These are phyloP conservation scores for Cutaneotrichosporon dermatis DNA, from an alignment of 1,284 basidiomycete species.

Conservation along the genomic window DNA sequence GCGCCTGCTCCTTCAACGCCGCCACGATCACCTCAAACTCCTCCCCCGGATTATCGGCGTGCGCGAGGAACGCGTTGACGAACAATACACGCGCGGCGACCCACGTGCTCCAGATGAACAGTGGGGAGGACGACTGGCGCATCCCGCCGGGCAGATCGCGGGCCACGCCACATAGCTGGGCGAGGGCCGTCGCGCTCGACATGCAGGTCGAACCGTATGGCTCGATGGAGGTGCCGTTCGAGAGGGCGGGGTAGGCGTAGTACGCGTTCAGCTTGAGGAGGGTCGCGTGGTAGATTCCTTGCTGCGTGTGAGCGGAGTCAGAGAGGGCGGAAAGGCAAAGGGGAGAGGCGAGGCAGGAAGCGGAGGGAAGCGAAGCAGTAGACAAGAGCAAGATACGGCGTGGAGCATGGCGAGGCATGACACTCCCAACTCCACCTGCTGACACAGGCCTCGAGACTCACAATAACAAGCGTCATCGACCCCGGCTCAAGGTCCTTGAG, in stretches of 20 bases:
- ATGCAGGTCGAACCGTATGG: constrained; percentile 42
- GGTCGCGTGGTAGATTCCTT: constrained; percentile 46
- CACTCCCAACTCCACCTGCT: no score
- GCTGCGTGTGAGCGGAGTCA: constrained; percentile 20
- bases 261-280: constrained; percentile 48
- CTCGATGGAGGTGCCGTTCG: constrained; percentile 40
- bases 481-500: constrained; percentile 14
- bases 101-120: constrained; percentile 49
- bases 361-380: no score
- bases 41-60: constrained; percentile 31
- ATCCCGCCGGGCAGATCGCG: constrained; percentile 23
- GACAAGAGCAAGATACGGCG: no score
- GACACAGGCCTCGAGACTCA: constrained; percentile 18
- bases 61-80: constrained; percentile 41
- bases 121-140: constrained; percentile 28
- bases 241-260: constrained; percentile 46
- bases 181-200: constrained; percentile 31
- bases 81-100: constrained; percentile 47
- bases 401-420: no score
- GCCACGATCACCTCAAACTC: constrained; percentile 41
- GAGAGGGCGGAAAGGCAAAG: not conserved
- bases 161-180: constrained; percentile 25
- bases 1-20: constrained; percentile 36
- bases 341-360: no score
- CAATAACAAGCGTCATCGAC: constrained; percentile 40